Evolutionary conservation across 2,329 filamentous ascomycete species (phyloP).

Genomic region (Colletotrichum sp.): DNA sequence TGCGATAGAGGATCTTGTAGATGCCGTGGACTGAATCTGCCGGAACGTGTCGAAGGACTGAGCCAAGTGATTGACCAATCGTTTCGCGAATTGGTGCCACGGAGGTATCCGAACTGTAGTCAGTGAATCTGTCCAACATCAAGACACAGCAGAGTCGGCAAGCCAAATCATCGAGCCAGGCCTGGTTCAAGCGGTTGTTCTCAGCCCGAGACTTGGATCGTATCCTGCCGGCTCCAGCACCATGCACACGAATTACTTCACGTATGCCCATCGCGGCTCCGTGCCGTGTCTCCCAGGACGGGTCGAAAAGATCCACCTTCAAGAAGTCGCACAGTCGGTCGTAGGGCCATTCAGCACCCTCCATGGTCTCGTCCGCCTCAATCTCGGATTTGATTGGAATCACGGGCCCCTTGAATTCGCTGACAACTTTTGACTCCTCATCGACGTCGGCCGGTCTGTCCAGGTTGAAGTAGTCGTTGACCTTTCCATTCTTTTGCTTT

Average conservation of each 20-base stretch:
- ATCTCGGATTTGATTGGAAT: slow-evolving; percentile 86
- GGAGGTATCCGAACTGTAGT: slow-evolving; percentile 97
- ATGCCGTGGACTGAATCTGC: slow-evolving; percentile 80
- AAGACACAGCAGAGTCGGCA: slow-evolving; percentile 94
- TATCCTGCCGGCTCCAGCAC: slow-evolving; percentile 81
- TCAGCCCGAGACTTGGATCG: slow-evolving; percentile 72
- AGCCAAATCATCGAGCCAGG: slow-evolving; percentile 93
- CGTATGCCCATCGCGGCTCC: slow-evolving; percentile 94
- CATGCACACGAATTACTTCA: slow-evolving; percentile 91
- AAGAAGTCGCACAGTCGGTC: slow-evolving; percentile 94
- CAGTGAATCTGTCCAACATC: slow-evolving; percentile 96
- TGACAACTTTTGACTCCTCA: slow-evolving; percentile 90
- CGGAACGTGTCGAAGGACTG: slow-evolving; percentile 84
- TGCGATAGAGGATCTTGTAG: slow-evolving; percentile 82
- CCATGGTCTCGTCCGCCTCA: slow-evolving; percentile 75
- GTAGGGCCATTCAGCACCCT: slow-evolving; percentile 90
- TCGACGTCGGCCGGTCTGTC: slow-evolving; percentile 80
- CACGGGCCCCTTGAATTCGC: slow-evolving; percentile 89
- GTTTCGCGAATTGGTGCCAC: slow-evolving; percentile 96
- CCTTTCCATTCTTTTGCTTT: slow-evolving; percentile 64
- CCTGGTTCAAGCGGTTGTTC: slow-evolving; percentile 80
- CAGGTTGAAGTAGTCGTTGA: slow-evolving; percentile 87
- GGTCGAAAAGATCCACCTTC: slow-evolving; percentile 90
- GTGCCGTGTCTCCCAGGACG: slow-evolving; percentile 93
- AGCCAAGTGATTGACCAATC: slow-evolving; percentile 90